Percentiles rank a stretch among this genome's conserved stretches.
These are phyloP conservation scores for Fraxinus ornus DNA, from an alignment of 305 asterid genomes.

Conservation along the genomic window DNA sequence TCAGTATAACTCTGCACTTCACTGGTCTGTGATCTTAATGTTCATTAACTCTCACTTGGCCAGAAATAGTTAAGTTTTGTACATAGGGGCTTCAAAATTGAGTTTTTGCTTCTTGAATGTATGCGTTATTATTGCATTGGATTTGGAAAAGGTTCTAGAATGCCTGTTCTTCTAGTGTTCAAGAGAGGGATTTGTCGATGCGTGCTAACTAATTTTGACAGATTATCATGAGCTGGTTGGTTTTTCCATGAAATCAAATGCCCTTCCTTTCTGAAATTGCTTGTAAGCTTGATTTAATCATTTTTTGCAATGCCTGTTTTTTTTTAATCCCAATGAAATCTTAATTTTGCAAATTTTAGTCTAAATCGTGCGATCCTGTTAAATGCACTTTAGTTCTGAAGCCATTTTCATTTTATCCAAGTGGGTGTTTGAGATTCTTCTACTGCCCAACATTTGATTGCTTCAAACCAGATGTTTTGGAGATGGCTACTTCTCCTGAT, in stretches of 20 bases:
- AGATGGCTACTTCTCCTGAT: conserved; percentile 16
- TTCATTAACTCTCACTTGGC: background rate
- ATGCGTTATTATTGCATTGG: background rate
- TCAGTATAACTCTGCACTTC: background rate
- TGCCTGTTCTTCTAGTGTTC: background rate
- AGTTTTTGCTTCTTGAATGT: background rate
- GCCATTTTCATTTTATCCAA: conserved; percentile 6
- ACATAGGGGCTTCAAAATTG: background rate
- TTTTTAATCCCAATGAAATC: background rate
- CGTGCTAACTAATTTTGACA: background rate
- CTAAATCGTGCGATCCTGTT: conserved; percentile 3
- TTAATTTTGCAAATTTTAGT: conserved; percentile 4
- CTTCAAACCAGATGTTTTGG: conserved; percentile 2
- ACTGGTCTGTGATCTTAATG: background rate
- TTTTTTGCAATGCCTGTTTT: background rate
- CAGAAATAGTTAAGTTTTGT: background rate
- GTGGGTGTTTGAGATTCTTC: background rate
- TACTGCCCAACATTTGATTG: background rate
- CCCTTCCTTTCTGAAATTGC: background rate
- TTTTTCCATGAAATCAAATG: background rate
- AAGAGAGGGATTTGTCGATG: background rate
- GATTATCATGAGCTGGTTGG: background rate
- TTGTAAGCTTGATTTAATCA: background rate
- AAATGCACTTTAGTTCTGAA: background rate
- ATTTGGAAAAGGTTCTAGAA: background rate